Evolutionary conservation across 208 protist species (phyloP), one percentile per base, ranked within the genome.

Genomic region (Leishmania major): DNA sequence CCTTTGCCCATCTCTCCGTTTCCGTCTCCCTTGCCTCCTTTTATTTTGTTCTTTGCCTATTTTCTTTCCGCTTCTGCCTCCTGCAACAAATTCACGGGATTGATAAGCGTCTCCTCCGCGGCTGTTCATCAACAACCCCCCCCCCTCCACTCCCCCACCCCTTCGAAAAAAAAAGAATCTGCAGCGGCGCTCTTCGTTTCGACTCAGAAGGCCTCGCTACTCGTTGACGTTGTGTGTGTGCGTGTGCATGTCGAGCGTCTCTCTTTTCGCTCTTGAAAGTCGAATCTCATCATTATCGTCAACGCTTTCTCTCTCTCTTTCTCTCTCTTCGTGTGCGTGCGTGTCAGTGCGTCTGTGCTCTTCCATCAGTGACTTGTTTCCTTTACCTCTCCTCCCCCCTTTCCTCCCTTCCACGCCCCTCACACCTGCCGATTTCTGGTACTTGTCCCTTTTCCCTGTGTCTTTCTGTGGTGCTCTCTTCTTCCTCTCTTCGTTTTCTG

Each of bases 161-260:
- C 43, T 45, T 45, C 43, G 3, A 45, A 7, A 45, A 62, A 62
- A 62, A 37, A 31, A 40, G 11, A 17, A 67, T 31, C n/a, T 0
- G 13, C 60, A 6, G 60, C 60, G n/a, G n/a, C 13, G 25, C n/a
- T 37, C n/a, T 4, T 40, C 11, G 13, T 3, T 40, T 22, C 28
- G 25, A 25, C 28, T 37, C 60, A 37, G 19, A 67, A 25, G n/a
- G 37, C 7, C 13, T 67, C 60, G n/a, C 60, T 13, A 22, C n/a
- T 67, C 60, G 60, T 15, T 67, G 60, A 67, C 60, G 60, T n/a
- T 40, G 60, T 40, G 60, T 67, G n/a, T 67, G n/a, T 40, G 60
- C 40, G 31, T 67, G 57, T n/a, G 57, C 57, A n/a, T 62, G 25
- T 3, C 31, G 25, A 31, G 25, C 25, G 57, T 62, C 57, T 62